Evolutionary conservation across 345 rosid genomes (phyloP).

Genomic region (Salix koriyanagi): DNA sequence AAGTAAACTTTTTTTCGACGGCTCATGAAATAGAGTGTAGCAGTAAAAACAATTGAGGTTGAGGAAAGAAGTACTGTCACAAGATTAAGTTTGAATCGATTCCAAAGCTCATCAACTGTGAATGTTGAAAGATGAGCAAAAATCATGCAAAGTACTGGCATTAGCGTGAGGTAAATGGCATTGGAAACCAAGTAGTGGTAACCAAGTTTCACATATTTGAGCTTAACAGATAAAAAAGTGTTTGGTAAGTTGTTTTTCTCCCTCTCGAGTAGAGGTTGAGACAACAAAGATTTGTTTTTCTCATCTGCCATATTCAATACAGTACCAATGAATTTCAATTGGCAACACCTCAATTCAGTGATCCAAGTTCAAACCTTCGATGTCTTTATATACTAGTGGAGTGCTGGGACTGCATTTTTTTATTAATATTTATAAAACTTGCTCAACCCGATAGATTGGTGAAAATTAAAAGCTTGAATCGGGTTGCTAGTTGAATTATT

Average conservation of each 20-base stretch:
- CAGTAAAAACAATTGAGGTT: neutral
- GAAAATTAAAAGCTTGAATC: too few species aligned
- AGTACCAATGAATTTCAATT: neutral
- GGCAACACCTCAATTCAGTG: too few species aligned
- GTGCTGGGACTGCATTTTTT: too few species aligned
- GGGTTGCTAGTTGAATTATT: too few species aligned
- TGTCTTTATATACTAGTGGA: too few species aligned
- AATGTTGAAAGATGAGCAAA: neutral
- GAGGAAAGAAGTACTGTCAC: neutral
- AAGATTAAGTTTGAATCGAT: neutral
- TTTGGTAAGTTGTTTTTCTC: constrained; percentile 19
- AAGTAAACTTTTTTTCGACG: constrained; percentile 11
- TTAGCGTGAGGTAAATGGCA: constrained; percentile 8
- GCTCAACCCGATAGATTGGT: too few species aligned
- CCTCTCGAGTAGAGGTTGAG: neutral
- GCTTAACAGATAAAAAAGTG: constrained; percentile 22
- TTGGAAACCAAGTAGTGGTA: constrained; percentile 30
- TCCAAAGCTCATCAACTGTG: neutral
- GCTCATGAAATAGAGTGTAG: constrained; percentile 1
- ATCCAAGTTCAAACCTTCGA: too few species aligned
- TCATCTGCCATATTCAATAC: neutral
- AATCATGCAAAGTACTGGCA: neutral
- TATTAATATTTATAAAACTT: too few species aligned
- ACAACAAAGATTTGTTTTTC: neutral
- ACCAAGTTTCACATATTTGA: constrained; percentile 42